Base-by-base conservation (phyloP, 805 yeast species). In the Yarrowia phangngaensis region DNA sequence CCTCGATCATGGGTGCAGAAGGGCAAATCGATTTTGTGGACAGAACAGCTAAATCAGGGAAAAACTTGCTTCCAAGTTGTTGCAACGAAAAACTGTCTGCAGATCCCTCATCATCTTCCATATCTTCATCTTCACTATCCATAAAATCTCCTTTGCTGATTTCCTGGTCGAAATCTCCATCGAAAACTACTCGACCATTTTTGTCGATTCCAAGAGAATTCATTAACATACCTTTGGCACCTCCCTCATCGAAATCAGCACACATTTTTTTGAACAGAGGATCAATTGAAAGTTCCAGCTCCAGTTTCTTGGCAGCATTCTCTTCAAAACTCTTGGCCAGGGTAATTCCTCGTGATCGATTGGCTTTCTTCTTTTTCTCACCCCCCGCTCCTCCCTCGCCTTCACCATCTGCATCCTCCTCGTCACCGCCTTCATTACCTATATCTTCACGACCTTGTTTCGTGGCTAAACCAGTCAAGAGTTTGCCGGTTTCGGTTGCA, bases 401-500 rank as follows among this genome's bases (percentile, higher is more conserved):
- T 29, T 51, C 54, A 6, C 52, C 54, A 6, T 40, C 58, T 23
- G 55, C 59, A 2, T 48, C 58, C 1, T 52, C 62, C n/a, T 38
- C 53, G 15, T 31, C 55, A 9, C 30, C 53, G 7, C 43, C 57
- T 11, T 52, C 64, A 14, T 52, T 55, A 17, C 47, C 55, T 6
- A 6, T 53, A 55, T 12, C 50, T 53, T 27, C 43, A 56, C 12
- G 47, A 27, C 35, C 51, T 29, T 23, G 50, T 55, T 55, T 51
- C 52, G 57, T 52, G 41, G 88, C 79, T 50, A 85, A 65, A 3
- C 95, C 95, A 64, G 84, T 82, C 26, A 88, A 65, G 50, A 90
- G 69, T 57, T 80, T 79, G 2, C 95, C 94, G 0, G 97, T 88
- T 58, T 89, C 97, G 7, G 83, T 80, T 4, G 89, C 94, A 0